A percentile compares a stretch with the other conserved stretches of the same genome.
phyloP scores from a whole-genome alignment of 805 yeast genomes.

The Teunomyces panamensis region DNA sequence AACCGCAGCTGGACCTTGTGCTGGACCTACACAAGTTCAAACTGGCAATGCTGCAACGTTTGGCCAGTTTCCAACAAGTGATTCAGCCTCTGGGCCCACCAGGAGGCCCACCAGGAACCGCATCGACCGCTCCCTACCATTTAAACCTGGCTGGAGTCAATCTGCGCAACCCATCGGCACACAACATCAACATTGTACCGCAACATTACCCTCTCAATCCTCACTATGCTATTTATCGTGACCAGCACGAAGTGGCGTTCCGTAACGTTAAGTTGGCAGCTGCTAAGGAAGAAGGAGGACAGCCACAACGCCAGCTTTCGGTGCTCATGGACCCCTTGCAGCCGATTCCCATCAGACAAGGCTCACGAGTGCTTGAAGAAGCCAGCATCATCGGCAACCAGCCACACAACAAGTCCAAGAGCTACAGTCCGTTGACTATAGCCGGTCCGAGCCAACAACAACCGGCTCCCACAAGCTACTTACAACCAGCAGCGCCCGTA shows the following conservation, averaged over 20 bases:
- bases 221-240: conserved; percentile 28
- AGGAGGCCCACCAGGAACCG: not conserved
- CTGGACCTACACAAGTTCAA: conserved; percentile 9
- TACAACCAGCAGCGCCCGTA: not conserved
- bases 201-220: conserved; percentile 37
- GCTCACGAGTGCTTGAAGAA: conserved; percentile 7
- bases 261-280: conserved; percentile 9
- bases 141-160: conserved; percentile 4
- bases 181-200: conserved; percentile 26
- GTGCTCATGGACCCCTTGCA: conserved; percentile 39
- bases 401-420: conserved; percentile 13
- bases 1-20: not conserved
- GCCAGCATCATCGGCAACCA: conserved; percentile 7
- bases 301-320: conserved; percentile 32
- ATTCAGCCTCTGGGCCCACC: too few species aligned
- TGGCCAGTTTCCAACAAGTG: conserved; percentile 2
- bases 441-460: conserved; percentile 6
- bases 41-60: conserved; percentile 7
- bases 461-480: not conserved
- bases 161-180: conserved; percentile 13
- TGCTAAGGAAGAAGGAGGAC: conserved; percentile 9
- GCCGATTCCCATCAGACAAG: conserved; percentile 22
- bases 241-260: conserved; percentile 13
- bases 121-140: conserved; percentile 9
- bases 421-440: conserved; percentile 16